Evolutionary conservation across 2,329 filamentous ascomycete genomes (phyloP).

Genomic region (Alternaria postmessia): DNA sequence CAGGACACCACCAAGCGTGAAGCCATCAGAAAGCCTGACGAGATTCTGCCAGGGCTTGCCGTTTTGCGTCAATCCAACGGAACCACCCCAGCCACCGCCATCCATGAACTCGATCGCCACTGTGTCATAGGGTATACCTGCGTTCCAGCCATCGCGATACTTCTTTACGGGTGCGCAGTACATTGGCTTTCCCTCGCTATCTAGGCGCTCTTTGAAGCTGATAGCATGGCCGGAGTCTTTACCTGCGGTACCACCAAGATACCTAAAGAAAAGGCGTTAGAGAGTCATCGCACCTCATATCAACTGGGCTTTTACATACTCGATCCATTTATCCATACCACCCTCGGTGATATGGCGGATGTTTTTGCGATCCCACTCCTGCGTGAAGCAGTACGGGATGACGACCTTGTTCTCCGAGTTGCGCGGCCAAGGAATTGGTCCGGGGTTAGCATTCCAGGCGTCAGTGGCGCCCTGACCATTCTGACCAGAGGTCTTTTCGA

Average conservation of each 20-base stretch:
- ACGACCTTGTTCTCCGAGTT: not conserved
- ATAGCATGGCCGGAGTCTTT: not conserved
- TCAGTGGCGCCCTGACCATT: not conserved
- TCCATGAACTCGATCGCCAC: conserved; percentile 6
- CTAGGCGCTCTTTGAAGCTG: conserved; percentile 1
- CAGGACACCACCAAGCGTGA: not conserved
- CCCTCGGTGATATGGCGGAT: not conserved
- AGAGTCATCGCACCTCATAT: not conserved
- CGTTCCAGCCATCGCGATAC: conserved; percentile 10
- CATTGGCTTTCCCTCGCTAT: not conserved
- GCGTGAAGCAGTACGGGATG: conserved; percentile 9
- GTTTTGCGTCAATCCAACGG: conserved; percentile 5
- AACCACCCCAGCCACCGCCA: not conserved
- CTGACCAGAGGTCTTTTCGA: not conserved
- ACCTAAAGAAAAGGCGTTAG: not conserved
- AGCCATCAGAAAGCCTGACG: not conserved
- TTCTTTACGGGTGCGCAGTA: not conserved
- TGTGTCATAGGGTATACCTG: conserved; percentile 1
- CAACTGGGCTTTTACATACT: not conserved
- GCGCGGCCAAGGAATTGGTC: not conserved
- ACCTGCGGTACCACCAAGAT: not conserved
- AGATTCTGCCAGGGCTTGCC: conserved; percentile 6
- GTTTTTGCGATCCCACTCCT: not conserved
- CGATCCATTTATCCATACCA: conserved; percentile 1
- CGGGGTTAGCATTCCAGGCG: not conserved